Percentiles rank a stretch among this genome's conserved stretches.
Evolutionary conservation across 768 basidiomycete species (phyloP).

Genomic region (Russula vinacea): DNA sequence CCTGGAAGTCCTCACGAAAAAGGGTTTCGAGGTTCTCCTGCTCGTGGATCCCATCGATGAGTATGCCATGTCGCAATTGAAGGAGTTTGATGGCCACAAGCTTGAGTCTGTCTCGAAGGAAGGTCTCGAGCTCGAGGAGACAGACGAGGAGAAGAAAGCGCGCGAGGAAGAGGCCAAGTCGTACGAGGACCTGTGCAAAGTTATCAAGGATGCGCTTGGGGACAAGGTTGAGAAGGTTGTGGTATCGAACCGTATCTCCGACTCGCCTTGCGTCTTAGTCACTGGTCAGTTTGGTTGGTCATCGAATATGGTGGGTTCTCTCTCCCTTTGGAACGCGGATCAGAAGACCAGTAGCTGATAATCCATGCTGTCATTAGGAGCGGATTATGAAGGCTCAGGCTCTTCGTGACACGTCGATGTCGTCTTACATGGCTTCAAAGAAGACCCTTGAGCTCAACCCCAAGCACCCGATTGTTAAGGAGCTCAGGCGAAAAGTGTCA

Average conservation of each 20-base stretch:
- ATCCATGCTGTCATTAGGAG: conserved; percentile 46
- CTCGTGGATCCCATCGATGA: conserved; percentile 99
- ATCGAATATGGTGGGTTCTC: conserved; percentile 82
- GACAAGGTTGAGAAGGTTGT: conserved; percentile 99
- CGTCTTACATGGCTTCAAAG: conserved; percentile 98
- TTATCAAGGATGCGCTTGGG: conserved; percentile 97
- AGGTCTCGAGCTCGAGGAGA: conserved; percentile 98
- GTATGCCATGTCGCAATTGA: conserved; percentile 97
- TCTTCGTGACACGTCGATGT: conserved; percentile 94
- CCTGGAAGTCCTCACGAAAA: conserved; percentile 99
- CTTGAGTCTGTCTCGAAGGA: conserved; percentile 98
- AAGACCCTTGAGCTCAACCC: conserved; percentile 98
- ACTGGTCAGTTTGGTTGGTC: conserved; percentile 99
- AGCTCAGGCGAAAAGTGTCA: conserved; percentile 90
- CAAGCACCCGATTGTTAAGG: conserved; percentile 87
- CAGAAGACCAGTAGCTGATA: neutral
- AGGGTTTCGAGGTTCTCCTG: conserved; percentile 96
- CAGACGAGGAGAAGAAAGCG: conserved; percentile 90
- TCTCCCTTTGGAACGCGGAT: neutral
- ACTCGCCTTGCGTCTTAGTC: conserved; percentile 95
- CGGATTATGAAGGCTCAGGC: conserved; percentile 99
- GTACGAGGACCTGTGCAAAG: conserved; percentile 84
- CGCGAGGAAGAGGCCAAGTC: conserved; percentile 84
- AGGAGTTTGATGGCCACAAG: conserved; percentile 99
- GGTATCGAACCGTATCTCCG: conserved; percentile 94